These are phyloP conservation scores for Pisolithus tinctorius DNA, from an alignment of 768 basidiomycete species.

Conservation along the genomic window DNA sequence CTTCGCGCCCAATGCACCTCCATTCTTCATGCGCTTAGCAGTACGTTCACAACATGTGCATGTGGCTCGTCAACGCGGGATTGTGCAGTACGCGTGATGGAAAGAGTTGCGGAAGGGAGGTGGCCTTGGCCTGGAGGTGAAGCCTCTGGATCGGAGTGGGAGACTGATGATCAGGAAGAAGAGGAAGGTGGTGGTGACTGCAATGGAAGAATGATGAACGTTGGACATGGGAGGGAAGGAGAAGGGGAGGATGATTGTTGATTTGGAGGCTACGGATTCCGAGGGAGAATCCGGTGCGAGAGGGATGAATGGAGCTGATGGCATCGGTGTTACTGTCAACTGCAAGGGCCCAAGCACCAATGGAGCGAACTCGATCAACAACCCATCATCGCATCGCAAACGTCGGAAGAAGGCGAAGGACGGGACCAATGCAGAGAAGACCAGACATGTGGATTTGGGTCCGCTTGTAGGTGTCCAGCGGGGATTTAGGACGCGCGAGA, in stretches of 20 bases:
- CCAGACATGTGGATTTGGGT: constrained; percentile 40
- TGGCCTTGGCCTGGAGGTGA: constrained; percentile 25
- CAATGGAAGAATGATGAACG: not conserved
- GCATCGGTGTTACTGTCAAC: too few relatives aligned
- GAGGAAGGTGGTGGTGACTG: too few relatives aligned
- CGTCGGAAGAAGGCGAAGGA: not conserved
- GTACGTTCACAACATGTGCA: constrained; percentile 70
- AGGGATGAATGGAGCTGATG: not conserved
- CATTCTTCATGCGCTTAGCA: constrained; percentile 61
- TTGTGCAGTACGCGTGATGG: constrained; percentile 61
- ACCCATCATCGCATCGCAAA: too few relatives aligned
- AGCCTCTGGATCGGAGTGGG: not conserved
- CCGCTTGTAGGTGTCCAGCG: constrained; percentile 55
- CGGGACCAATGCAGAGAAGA: not conserved
- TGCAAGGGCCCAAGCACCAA: too few relatives aligned
- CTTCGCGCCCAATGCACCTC: constrained; percentile 61
- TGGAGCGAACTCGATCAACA: too few relatives aligned
- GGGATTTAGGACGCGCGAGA: constrained; percentile 58
- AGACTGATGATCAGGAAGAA: not conserved
- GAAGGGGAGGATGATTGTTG: not conserved
- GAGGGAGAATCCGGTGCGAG: not conserved
- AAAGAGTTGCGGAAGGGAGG: constrained; percentile 47
- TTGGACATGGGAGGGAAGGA: not conserved
- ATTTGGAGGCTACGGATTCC: not conserved
- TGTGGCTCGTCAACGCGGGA: constrained; percentile 58